A percentile compares a stretch with the other conserved stretches of the same genome.
These are phyloP conservation scores for Vitellaria paradoxa DNA, from an alignment of 179 eudicot genomes.

Conservation along the genomic window DNA sequence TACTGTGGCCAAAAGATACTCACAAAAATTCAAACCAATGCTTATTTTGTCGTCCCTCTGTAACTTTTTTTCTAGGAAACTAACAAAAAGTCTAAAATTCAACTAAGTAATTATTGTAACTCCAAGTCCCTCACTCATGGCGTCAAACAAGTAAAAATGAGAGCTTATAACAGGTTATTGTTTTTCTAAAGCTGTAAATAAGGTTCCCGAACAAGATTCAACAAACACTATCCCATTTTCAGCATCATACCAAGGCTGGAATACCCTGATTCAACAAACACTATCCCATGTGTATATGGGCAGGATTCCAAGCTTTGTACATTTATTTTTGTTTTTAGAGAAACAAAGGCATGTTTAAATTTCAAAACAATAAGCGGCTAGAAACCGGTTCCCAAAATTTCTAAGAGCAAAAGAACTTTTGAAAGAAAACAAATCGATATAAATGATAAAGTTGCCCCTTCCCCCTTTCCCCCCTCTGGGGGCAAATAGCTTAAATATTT, in stretches of 20 bases:
- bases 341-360: not conserved
- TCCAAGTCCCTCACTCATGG: conserved; percentile 18
- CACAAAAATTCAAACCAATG: not conserved
- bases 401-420: too few species aligned
- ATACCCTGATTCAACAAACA: not conserved
- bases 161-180: not conserved
- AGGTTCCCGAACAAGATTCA: not conserved
- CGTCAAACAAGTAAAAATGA: not conserved
- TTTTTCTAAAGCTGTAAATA: not conserved
- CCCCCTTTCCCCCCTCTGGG: too few species aligned
- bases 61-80: not conserved
- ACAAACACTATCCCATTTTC: not conserved
- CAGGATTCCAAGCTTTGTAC: not conserved
- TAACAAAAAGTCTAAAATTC: not conserved
- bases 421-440: too few species aligned
- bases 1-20: conserved; percentile 3
- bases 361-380: not conserved
- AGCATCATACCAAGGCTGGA: not conserved
- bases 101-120: not conserved
- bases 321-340: not conserved
- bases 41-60: not conserved
- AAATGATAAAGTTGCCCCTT: too few species aligned
- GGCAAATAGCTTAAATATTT: too few species aligned
- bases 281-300: not conserved
- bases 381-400: too few species aligned